These are phyloP conservation scores for Sarcodon aspratus DNA, from an alignment of 768 basidiomycete genomes.

Conservation along the genomic window DNA sequence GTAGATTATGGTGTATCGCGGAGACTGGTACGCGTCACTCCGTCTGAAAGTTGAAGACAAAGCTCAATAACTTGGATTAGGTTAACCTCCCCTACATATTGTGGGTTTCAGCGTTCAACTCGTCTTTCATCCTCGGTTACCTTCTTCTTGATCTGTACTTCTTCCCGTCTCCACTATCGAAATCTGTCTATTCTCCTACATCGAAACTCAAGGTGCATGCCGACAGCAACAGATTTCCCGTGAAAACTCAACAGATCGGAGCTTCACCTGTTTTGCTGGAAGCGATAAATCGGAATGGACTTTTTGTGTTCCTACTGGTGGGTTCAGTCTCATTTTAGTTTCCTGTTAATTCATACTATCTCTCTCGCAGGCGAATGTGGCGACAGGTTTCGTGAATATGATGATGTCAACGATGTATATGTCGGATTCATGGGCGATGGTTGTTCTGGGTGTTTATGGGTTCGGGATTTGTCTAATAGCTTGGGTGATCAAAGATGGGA, in stretches of 20 bases:
- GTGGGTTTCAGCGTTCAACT: constrained; percentile 87
- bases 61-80: constrained; percentile 24
- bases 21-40: constrained; percentile 37
- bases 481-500: constrained; percentile 36
- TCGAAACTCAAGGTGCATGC: constrained; percentile 22
- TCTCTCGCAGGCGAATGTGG: constrained; percentile 64
- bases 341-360: neutral
- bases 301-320: constrained; percentile 74
- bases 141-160: constrained; percentile 64
- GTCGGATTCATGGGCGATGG: constrained; percentile 41
- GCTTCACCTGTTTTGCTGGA: constrained; percentile 47
- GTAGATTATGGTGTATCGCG: constrained; percentile 40
- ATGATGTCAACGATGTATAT: constrained; percentile 75
- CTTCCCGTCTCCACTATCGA: constrained; percentile 33
- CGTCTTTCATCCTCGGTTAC: constrained; percentile 74
- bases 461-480: constrained; percentile 46
- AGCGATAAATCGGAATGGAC: constrained; percentile 73
- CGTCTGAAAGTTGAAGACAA: neutral
- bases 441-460: constrained; percentile 51
- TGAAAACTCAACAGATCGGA: constrained; percentile 11
- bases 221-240: neutral
- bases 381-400: constrained; percentile 80
- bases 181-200: constrained; percentile 20
- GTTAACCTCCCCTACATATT: constrained; percentile 83
- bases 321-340: constrained; percentile 16